Conservation (phyloP, 2,329 filamentous ascomycete genomes). For the Diaporthe caulivora region DNA sequence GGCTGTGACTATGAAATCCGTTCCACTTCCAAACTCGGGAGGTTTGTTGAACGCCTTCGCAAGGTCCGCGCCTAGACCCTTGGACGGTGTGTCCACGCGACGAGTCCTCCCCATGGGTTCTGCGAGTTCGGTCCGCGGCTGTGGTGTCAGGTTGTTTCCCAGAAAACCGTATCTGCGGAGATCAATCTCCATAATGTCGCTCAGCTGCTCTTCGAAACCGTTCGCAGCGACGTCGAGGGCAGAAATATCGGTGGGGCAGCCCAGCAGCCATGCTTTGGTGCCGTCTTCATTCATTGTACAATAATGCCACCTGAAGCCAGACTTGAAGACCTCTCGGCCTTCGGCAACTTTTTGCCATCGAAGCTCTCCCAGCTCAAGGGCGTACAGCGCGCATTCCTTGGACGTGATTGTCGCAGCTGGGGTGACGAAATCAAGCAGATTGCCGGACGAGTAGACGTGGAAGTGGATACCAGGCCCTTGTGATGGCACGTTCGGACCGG, state of each 20-base stretch:
- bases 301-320: constrained; percentile 97
- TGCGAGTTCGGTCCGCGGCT: constrained; percentile 61
- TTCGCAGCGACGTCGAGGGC: constrained; percentile 75
- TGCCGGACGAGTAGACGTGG: constrained; percentile 93
- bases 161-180: constrained; percentile 91
- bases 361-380: constrained; percentile 86
- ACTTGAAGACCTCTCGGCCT: constrained; percentile 91
- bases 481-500: constrained; percentile 85
- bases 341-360: constrained; percentile 97
- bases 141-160: constrained; percentile 77
- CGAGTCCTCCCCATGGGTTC: constrained; percentile 63
- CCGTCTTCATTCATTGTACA: constrained; percentile 96
- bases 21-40: constrained; percentile 85
- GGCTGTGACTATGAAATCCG: constrained; percentile 92
- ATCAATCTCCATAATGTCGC: constrained; percentile 94
- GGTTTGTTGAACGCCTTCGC: constrained; percentile 88
- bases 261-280: constrained; percentile 96
- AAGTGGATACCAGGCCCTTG: constrained; percentile 95
- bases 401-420: constrained; percentile 88
- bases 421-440: constrained; percentile 93
- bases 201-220: constrained; percentile 87
- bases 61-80: constrained; percentile 85
- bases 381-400: constrained; percentile 90
- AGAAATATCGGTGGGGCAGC: constrained; percentile 82
- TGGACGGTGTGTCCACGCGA: constrained; percentile 66